Evolutionary conservation across 129 eudicot genomes (phyloP).

Genomic region (Calendula officinalis): DNA sequence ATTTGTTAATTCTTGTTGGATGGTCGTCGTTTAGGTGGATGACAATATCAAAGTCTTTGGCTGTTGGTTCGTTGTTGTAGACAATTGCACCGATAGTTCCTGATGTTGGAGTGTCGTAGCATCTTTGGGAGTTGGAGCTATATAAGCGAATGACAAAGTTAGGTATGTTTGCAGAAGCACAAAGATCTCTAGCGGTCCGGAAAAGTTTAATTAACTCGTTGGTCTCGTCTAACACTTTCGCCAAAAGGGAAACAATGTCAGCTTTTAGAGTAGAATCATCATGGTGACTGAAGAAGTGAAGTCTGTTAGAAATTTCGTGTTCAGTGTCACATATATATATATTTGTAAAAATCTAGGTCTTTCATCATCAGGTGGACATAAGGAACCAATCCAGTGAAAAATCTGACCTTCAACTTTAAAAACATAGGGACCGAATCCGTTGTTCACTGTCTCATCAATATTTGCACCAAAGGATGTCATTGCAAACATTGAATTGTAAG

Average conservation of each 20-base stretch:
- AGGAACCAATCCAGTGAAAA: neutral
- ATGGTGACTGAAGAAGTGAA: neutral
- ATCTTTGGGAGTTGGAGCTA: neutral
- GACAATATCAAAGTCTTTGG: neutral
- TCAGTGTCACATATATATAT: neutral
- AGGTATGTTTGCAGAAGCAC: neutral
- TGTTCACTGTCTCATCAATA: neutral
- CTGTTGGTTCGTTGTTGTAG: no score
- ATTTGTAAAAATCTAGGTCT: neutral
- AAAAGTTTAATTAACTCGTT: neutral
- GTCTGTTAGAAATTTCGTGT: neutral
- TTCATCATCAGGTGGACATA: no score
- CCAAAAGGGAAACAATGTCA: no score
- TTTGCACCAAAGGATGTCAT: neutral
- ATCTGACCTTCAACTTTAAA: neutral
- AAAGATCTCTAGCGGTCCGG: neutral
- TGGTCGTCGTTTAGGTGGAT: neutral
- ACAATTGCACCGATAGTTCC: no score
- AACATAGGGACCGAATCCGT: neutral
- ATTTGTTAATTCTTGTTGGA: neutral
- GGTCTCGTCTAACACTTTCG: neutral
- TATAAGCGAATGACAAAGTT: neutral
- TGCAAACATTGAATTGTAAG: neutral
- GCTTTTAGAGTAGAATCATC: neutral
- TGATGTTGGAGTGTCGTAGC: no score